These are phyloP conservation scores for Hansenula sp. DNA, from an alignment of 1,139 yeast genomes.

Conservation along the genomic window DNA sequence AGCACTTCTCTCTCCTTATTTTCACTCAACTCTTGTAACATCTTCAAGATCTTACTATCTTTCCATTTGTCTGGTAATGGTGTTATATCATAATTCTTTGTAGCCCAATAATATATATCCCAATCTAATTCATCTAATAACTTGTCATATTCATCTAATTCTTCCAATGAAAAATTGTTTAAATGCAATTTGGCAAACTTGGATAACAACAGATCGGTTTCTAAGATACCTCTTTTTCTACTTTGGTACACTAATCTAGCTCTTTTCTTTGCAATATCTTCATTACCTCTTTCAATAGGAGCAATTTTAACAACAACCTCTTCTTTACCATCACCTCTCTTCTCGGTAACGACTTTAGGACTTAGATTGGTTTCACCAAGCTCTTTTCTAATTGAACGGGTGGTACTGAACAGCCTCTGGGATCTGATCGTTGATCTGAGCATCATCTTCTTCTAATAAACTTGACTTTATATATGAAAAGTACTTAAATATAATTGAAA, in stretches of 20 bases:
- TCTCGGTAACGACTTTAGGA: constrained; percentile 17
- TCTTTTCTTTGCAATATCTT: constrained; percentile 69
- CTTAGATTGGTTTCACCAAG: constrained; percentile 2
- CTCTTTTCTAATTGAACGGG: background rate
- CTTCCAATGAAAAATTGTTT: constrained; percentile 52
- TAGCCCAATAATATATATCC: constrained; percentile 99
- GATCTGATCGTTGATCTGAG: background rate
- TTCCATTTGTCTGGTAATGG: constrained; percentile 89
- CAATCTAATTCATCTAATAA: constrained; percentile 92
- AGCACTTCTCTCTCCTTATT: constrained; percentile 70
- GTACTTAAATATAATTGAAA: background rate
- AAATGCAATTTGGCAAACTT: constrained; percentile 81
- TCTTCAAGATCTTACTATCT: constrained; percentile 55
- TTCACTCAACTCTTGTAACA: constrained; percentile 70
- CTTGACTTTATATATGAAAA: background rate
- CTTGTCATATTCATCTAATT: constrained; percentile 81
- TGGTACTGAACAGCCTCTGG: constrained; percentile 2
- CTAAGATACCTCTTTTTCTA: constrained; percentile 92
- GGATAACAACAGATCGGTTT: constrained; percentile 81
- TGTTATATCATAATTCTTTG: constrained; percentile 71
- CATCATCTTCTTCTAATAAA: background rate
- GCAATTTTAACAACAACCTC: constrained; percentile 40
- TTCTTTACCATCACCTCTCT: constrained; percentile 13
- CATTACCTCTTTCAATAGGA: constrained; percentile 75
- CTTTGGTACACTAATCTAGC: constrained; percentile 90